Conservation (phyloP, 305 asterid genomes). For the Rubia tinctorum region DNA sequence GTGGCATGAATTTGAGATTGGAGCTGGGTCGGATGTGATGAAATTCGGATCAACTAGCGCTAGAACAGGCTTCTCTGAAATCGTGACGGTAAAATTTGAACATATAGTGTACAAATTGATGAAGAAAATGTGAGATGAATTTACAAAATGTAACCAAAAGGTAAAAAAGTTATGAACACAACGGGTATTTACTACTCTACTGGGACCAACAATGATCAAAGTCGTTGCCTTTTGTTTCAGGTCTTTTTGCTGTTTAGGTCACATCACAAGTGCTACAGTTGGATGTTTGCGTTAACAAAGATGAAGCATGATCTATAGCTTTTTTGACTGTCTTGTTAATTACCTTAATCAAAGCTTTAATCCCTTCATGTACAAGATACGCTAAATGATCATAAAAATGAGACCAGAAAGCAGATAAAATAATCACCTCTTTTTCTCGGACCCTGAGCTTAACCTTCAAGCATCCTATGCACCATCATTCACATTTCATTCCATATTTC, state of each 20-base stretch:
- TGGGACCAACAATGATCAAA: background rate
- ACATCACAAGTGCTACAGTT: background rate
- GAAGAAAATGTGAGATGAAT: background rate
- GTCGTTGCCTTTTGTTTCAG: background rate
- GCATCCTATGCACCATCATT: conserved; percentile 52
- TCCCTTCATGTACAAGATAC: conserved; percentile 46
- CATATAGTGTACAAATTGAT: background rate
- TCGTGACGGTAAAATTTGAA: no score
- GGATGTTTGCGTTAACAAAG: background rate
- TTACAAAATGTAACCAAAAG: background rate
- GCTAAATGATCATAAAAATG: conserved; percentile 19
- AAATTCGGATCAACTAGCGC: no score
- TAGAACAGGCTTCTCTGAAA: no score
- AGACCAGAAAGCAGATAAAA: conserved; percentile 7
- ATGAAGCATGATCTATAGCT: background rate
- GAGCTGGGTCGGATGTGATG: no score
- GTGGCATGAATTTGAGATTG: no score
- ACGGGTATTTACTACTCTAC: no score
- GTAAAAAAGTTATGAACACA: no score
- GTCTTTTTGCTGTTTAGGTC: background rate
- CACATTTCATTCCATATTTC: background rate
- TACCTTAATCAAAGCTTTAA: background rate
- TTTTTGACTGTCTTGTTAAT: conserved; percentile 1
- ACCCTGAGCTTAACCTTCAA: conserved; percentile 31
- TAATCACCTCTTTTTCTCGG: conserved; percentile 26